Conservation (phyloP, 2,329 filamentous ascomycete genomes). For the Pleochaeta shiraiana region DNA sequence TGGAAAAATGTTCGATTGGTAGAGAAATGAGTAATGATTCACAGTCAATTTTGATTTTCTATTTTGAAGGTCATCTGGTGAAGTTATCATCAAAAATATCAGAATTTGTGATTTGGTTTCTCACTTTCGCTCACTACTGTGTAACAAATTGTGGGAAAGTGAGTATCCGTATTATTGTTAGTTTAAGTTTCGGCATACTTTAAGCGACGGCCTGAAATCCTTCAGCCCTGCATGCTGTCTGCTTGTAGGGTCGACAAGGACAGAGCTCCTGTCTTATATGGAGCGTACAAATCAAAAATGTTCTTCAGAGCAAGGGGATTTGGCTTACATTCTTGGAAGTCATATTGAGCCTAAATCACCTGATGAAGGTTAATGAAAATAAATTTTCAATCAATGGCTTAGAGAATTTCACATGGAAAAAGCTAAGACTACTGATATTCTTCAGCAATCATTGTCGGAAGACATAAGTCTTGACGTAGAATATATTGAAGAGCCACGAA, state of each 20-base stretch:
- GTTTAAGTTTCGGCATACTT: too few relatives aligned
- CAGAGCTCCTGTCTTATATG: neutral
- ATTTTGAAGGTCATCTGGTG: neutral
- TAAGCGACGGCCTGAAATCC: too few relatives aligned
- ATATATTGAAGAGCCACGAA: neutral
- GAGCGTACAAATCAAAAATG: neutral
- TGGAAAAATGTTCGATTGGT: neutral
- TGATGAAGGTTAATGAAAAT: neutral
- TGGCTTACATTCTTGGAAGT: neutral
- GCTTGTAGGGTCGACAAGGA: too few relatives aligned
- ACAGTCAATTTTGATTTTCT: neutral
- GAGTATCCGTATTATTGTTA: too few relatives aligned
- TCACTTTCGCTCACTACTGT: too few relatives aligned
- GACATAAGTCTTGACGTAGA: conserved; percentile 2
- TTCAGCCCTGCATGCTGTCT: too few relatives aligned
- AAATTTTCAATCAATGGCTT: neutral
- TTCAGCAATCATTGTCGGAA: too few relatives aligned
- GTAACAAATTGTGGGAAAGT: too few relatives aligned
- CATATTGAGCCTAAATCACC: neutral
- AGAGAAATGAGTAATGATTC: conserved; percentile 3
- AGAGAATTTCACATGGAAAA: neutral
- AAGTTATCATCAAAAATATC: conserved; percentile 3
- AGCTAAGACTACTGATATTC: neutral
- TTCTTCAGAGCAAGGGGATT: neutral
- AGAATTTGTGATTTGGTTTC: too few relatives aligned